These are phyloP conservation scores for Amanita fuliginea DNA, from an alignment of 768 basidiomycete species.

Conservation along the genomic window DNA sequence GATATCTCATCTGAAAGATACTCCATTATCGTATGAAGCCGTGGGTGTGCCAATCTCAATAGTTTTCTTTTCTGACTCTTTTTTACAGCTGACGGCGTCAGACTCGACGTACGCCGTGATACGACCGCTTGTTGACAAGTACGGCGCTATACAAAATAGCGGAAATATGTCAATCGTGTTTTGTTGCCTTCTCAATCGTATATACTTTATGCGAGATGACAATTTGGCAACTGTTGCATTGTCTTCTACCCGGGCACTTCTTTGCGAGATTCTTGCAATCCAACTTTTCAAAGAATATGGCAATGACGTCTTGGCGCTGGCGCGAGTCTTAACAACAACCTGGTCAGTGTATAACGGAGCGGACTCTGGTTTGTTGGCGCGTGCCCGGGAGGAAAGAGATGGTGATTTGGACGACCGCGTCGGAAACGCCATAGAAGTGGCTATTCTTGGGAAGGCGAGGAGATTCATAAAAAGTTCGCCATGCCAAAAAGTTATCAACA, in stretches of 20 bases:
- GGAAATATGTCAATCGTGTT: constrained; percentile 84
- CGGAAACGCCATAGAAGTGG: constrained; percentile 90
- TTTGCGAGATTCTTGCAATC: constrained; percentile 88
- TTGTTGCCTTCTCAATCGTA: constrained; percentile 78
- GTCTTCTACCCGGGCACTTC: constrained; percentile 61
- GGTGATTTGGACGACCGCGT: constrained; percentile 69
- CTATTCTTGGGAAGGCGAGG: constrained; percentile 80
- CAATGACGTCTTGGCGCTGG: constrained; percentile 56
- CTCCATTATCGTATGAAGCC: constrained; percentile 73
- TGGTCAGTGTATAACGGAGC: constrained; percentile 80
- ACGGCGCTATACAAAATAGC: constrained; percentile 52
- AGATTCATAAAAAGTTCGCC: constrained; percentile 83
- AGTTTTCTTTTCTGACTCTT: background rate
- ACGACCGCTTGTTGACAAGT: constrained; percentile 82
- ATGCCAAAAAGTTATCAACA: constrained; percentile 84
- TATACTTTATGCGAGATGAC: constrained; percentile 75
- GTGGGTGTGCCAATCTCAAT: constrained; percentile 27
- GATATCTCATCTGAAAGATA: constrained; percentile 37
- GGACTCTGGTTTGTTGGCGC: constrained; percentile 41
- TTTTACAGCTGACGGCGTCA: constrained; percentile 58
- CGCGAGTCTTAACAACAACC: constrained; percentile 60
- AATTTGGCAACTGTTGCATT: constrained; percentile 59
- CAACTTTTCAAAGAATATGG: constrained; percentile 65
- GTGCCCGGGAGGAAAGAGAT: constrained; percentile 53
- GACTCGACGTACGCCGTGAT: constrained; percentile 89